Base-by-base conservation (phyloP, 1,284 basidiomycete genomes). In the Boletus semigastroideus region DNA sequence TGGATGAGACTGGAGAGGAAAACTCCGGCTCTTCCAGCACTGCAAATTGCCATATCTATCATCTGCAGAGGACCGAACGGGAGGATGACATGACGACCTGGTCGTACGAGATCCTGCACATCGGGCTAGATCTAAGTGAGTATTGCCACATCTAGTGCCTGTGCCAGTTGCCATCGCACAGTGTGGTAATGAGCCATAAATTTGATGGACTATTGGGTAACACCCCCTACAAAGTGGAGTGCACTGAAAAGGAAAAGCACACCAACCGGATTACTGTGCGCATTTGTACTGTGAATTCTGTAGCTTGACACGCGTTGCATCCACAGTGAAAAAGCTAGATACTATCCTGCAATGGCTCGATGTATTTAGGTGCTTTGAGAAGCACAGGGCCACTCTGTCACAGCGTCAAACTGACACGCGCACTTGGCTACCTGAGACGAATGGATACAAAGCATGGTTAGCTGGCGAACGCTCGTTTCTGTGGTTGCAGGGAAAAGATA, bases 401-500 rank as follows among this genome's bases (percentile, higher is more conserved):
- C 45, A 19, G 9, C 45, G 25, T n/a, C 55, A 56, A 36, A 9
- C 39, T 14, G 40, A 43, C 4, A 57, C 56, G 2, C 54, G 55
- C 16, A 41, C 19, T 12, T 58, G 56, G 56, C 19, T 54, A 19
- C 37, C 16, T 2, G 22, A 46, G 5, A 51, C 39, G 0, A 1
- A 39, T 8, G 34, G 14, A 16, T 57, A 40, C 39, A 50, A 41
- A n/a, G 10, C 25, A 6, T 57, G 56, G 56, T 30, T 38, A 4
- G 1, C 10, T 3, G 9, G 14, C 10, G 39, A 28, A 5, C 14
- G 13, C n/a, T 19, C 46, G 1, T 50, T 51, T n/a, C 10, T 57
- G 1, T 57, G 55, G 56, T 20, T 57, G 20, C 28, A 53, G 0
- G 51, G 55, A 16, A 57, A 57, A 46, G 34, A 25, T 46, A 28